Evolutionary conservation across 2,329 filamentous ascomycete species (phyloP), one percentile per base, ranked within the genome.

Genomic region (Trichoderma sp.): DNA sequence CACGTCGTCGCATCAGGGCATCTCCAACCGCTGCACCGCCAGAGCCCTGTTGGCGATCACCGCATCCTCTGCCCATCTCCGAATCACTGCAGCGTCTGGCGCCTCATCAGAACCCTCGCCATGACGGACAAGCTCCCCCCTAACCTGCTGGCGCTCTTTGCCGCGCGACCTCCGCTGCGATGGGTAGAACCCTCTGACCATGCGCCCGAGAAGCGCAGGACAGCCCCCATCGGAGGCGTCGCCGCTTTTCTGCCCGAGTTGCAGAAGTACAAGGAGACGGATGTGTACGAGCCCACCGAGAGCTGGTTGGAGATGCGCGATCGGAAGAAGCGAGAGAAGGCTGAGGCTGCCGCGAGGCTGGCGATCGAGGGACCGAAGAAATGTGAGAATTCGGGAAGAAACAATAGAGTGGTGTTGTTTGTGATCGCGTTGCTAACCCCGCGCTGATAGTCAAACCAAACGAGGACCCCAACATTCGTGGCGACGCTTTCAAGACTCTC

Each of bases 101-200:
- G 26, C 44, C 28, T 41, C 19, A 34, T 21, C 47, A n/a, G 62
- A 26, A 34, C 44, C 56, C 45, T n/a, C 59, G 64, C 51, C 68
- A 99, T 98, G 95, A 98, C 95, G 58, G 94, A 97, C 84, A 95
- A 96, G 80, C 90, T 99, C 21, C 94, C 95, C 66, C 92, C 91
- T 64, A 94, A 96, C 76, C 86, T 98, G 66, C 85, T 98, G 72
- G 91, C 91, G 79, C 91, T 98, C 71, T 99, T 99, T 81, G 91
- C 94, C 79, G 92, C 95, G 75, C 91, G 95, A 67, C 95, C 95
- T 72, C 90, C 94, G 66, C 82, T 98, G 75, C 90, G 93, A 78
- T 98, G 92, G 85, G 88, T 97, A 67, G 90, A 90, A 67, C 91
- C 93, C 7, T 83, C 85, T 71, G 94, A 98, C 78, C 84, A 91